A percentile compares a stretch with the other conserved stretches of the same genome.
phyloP scores from a whole-genome alignment of 2,329 filamentous ascomycete species.

The Pezicula rhizophila region DNA sequence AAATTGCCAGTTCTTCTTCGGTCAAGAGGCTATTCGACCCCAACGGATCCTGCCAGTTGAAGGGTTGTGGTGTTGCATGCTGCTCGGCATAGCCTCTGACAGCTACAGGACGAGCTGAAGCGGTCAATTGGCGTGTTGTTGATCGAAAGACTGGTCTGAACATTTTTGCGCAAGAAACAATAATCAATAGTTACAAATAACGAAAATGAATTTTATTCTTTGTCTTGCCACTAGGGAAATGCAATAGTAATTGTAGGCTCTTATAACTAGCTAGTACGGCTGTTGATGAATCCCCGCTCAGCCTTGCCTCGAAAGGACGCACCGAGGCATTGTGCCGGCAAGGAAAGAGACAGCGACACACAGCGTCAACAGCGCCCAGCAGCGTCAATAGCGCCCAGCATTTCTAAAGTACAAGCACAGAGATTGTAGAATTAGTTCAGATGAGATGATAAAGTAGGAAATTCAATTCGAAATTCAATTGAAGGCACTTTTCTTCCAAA shows the following conservation, averaged over 20 bases:
- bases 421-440: too few species aligned
- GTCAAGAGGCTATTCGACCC: slow-evolving; percentile 69
- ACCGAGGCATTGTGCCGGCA: not conserved
- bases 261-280: not conserved
- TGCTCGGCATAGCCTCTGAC: slow-evolving; percentile 22
- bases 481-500: too few species aligned
- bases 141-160: slow-evolving; percentile 21
- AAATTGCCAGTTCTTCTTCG: slow-evolving; percentile 84
- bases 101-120: slow-evolving; percentile 12
- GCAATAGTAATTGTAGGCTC: not conserved
- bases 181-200: not conserved
- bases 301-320: not conserved
- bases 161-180: slow-evolving; percentile 15
- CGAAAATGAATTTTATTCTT: not conserved
- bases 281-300: not conserved
- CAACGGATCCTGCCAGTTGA: slow-evolving; percentile 92
- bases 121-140: slow-evolving; percentile 17
- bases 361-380: not conserved
- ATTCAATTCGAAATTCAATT: too few species aligned
- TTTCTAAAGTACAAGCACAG: too few species aligned
- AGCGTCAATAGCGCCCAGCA: not conserved
- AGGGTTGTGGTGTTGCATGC: slow-evolving; percentile 35
- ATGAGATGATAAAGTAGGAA: too few species aligned
- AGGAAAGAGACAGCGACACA: not conserved
- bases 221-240: not conserved